Conservation (phyloP, 176 grass and related monocot species). For the Musa acuminata region DNA sequence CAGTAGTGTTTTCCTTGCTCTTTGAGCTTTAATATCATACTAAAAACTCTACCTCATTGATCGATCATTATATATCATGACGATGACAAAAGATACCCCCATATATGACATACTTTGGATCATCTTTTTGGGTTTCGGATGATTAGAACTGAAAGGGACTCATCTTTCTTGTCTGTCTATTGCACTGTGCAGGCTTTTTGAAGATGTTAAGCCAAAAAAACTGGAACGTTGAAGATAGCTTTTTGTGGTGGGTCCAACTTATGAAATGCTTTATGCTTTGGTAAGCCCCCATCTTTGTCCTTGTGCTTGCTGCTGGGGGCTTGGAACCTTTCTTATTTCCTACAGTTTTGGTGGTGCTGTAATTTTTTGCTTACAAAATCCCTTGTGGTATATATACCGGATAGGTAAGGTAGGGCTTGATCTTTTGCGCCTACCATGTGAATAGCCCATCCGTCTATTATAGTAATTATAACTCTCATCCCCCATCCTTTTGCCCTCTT, state of each 20-base stretch:
- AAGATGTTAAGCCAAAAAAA: slow-evolving; percentile 21
- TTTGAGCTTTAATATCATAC: neutral
- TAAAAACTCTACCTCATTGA: neutral
- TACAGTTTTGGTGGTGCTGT: slow-evolving; percentile 45
- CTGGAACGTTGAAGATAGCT: slow-evolving; percentile 5
- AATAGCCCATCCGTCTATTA: slow-evolving; percentile 19
- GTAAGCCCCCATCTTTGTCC: slow-evolving; percentile 33
- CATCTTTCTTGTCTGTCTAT: neutral
- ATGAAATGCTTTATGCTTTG: slow-evolving; percentile 30
- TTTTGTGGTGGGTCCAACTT: slow-evolving; percentile 24
- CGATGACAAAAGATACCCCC: neutral
- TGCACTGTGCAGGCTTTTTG: slow-evolving; percentile 26
- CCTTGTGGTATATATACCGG: slow-evolving; percentile 32
- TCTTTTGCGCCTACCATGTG: slow-evolving; percentile 26
- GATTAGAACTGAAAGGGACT: neutral
- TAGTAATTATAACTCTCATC: neutral
- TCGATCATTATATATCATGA: neutral
- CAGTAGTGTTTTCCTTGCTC: neutral
- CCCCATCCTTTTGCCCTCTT: neutral
- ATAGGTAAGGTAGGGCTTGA: slow-evolving; percentile 25
- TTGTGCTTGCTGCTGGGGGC: slow-evolving; percentile 31
- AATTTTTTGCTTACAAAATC: slow-evolving; percentile 25
- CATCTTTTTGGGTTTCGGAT: neutral
- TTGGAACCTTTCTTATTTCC: slow-evolving; percentile 27
- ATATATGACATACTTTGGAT: neutral